Base-by-base conservation (phyloP, 1,284 basidiomycete species). In the Fomitiporia mediterranea region DNA sequence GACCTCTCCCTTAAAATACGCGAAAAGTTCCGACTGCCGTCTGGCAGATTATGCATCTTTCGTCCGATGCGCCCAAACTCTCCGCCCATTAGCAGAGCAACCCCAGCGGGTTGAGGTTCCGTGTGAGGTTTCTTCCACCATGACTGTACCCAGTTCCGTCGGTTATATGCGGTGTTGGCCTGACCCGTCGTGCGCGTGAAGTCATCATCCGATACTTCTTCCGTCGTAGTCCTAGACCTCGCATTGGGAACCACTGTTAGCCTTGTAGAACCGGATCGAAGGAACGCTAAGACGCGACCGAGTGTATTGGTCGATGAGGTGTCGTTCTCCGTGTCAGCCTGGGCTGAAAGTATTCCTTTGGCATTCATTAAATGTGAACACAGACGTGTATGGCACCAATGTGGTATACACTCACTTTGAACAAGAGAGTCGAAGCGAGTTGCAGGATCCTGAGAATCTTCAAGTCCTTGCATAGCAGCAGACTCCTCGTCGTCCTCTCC, bases 31-130 rank as follows among this genome's bases (percentile, higher is more conserved):
- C 67, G 60, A 50, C 70, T 67, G 37, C 68, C 44, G 63, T 61
- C 7, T 38, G 23, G 30, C 17, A 34, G 71, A 28, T 69, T 71
- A 54, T 70, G 71, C 17, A 76, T 64, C 65, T 83, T 83, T 42
- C 74, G 72, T 19, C 73, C 72, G 32, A 87, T 74, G 52, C 81
- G 74, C 4, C 95, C 94, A 70, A 97, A 98, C 54, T 97, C 92
- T 47, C 95, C 95, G 58, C 84, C 77, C 60, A 79, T 78, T 4
- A 92, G 75, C 6, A 98, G 75, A 47, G 83, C 77, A 6, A 85
- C 67, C 0, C 95, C 95, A 8, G 74, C 77, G 40, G 81, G 68
- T 67, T 91, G 80, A 1, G 94, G 91, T 59, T 86, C 79, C 2
- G 69, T 82, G 46, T 82, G 76, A 30, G 77, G 71, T 46, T 72